Evolutionary conservation across 345 rosid genomes (phyloP), one percentile per base, ranked within the genome.

Genomic region (Cardamine chenopodiifolia): DNA sequence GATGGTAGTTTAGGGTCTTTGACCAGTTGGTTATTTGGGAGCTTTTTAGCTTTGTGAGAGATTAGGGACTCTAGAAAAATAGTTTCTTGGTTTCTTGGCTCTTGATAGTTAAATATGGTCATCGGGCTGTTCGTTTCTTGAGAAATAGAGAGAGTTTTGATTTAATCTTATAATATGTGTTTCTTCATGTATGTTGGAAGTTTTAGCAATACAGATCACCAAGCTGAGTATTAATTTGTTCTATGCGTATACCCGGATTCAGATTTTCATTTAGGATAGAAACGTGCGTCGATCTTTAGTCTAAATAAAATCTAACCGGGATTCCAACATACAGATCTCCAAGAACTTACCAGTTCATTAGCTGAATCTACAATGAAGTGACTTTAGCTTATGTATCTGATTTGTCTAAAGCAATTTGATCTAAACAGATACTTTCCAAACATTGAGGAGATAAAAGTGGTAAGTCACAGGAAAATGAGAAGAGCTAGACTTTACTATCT

Each of bases 401-500:
- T 32, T 18, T 45, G 63, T 58, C 12, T 20, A 55, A 55, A 14
- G 20, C 0, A 2, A 2, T 47, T 64, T 62, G 6, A 56, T 17
- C 0, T 32, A 23, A 31, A 35, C 86, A 90, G 98, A 70, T 90
- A 89, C 82, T 93, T 95, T 0, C 97, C 97, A 1, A 86, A 82
- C 75, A 79, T 89, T 34, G 86, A 89, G 83, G 97, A 90, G 84
- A 83, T 93, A 47, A 86, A 70, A 80, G 90, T 93, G 5, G 78
- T 82, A 34, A 81, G 22, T 2, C 93, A 86, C 79, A 81, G 90
- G 81, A 90, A 89, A 83, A 96, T 89, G 32, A 85, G 98, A 83
- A 86, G 97, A 85, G 93, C 98, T 12, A 80, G 93, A 78, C 76
- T 90, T 66, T 93, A 90, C 80, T 89, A 93, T 83, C 85, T 88